Evolutionary conservation across 2,329 filamentous ascomycete genomes (phyloP), one percentile per base, ranked within the genome.

Genomic region (Cucurbitaria berberidis): DNA sequence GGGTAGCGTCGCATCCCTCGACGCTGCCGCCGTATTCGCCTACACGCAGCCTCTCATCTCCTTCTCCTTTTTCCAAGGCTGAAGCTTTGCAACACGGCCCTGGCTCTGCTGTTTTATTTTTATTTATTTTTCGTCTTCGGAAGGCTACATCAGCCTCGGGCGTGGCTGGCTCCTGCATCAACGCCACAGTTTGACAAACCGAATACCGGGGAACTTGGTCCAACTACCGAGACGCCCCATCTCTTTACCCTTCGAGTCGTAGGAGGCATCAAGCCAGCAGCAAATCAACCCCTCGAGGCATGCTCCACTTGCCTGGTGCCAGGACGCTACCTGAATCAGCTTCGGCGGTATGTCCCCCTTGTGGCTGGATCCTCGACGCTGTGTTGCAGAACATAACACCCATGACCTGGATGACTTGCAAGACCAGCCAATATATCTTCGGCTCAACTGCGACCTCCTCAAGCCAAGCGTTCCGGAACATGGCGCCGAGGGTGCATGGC

Each of bases 81-180:
- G 30, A 5, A n/a, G 30, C 10, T n/a, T 34, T 15, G 4, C 16
- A 5, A n/a, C 16, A 34, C 30, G 30, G 30, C 40, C 15, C 2
- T 22, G 36, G 10, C 11, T 32, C 36, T 41, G 38, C 44, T 48
- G 22, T 34, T 41, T n/a, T n/a, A n/a, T n/a, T n/a, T n/a, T n/a
- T n/a, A n/a, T n/a, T n/a, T n/a, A n/a, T n/a, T n/a, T n/a, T n/a
- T n/a, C n/a, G n/a, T n/a, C n/a, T n/a, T n/a, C n/a, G n/a, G n/a
- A n/a, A n/a, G n/a, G n/a, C n/a, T n/a, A n/a, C n/a, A n/a, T n/a
- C n/a, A n/a, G n/a, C n/a, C n/a, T 49, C 45, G 40, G 39, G 47
- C 48, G 54, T 66, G 63, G 66, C 62, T 57, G 44, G 19, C 51
- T 63, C 41, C 48, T 54, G 64, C 57, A 56, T 50, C 35, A 51